A percentile compares a stretch with the other conserved stretches of the same genome.
Evolutionary conservation across 352 stramenopile genomes (phyloP).

Genomic region (Blastocystis sp.): DNA sequence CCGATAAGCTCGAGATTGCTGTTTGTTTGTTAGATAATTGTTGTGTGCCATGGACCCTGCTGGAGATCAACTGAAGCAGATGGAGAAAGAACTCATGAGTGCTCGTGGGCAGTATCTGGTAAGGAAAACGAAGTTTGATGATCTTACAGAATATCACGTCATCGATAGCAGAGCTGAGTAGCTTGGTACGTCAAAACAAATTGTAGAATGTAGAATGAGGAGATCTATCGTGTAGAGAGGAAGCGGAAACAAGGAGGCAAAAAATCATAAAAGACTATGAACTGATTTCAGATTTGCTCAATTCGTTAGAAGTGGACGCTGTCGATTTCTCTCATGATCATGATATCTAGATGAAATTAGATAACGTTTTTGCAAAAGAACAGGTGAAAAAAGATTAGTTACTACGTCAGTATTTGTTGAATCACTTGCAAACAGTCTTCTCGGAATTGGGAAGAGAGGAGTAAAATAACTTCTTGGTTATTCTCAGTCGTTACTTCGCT

Average conservation of each 20-base stretch:
- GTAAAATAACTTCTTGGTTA: neutral
- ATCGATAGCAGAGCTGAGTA: neutral
- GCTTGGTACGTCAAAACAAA: neutral
- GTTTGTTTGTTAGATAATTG: neutral
- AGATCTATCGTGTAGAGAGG: neutral
- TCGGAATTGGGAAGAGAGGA: neutral
- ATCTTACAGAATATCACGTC: neutral
- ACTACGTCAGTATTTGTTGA: neutral
- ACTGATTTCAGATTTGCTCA: neutral
- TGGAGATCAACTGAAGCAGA: neutral
- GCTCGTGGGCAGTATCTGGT: neutral
- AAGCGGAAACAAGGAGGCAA: neutral
- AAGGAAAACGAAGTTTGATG: neutral
- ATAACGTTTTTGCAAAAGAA: neutral
- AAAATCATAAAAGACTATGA: neutral
- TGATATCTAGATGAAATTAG: neutral
- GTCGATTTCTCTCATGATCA: neutral
- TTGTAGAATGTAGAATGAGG: neutral
- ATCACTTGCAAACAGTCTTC: neutral
- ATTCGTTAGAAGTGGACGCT: neutral
- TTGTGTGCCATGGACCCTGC: neutral
- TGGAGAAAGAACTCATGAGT: neutral
- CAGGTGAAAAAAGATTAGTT: neutral
- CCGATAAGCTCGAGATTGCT: slow-evolving; percentile 74
- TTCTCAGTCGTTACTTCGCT: neutral